Percentiles rank a stretch among this genome's conserved stretches.
These are phyloP conservation scores for Sphagnurus paluster DNA, from an alignment of 1,284 basidiomycete genomes.

Conservation along the genomic window DNA sequence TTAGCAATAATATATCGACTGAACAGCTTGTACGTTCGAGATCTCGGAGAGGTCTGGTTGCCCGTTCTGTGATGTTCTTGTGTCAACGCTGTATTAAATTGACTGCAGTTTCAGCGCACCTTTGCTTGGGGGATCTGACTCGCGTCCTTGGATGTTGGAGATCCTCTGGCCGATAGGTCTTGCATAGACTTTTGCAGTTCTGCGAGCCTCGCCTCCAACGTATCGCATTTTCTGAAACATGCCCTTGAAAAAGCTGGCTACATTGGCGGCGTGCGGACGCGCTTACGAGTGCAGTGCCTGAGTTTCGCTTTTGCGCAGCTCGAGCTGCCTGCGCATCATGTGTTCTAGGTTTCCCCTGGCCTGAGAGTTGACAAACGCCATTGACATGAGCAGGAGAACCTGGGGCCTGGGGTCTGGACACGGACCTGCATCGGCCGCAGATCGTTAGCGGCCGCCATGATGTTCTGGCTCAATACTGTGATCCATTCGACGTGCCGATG, in stretches of 20 bases:
- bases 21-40: too few relatives aligned
- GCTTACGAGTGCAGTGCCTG: constrained; percentile 60
- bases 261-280: neutral
- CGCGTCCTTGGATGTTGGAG: neutral
- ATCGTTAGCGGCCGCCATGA: constrained; percentile 82
- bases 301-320: constrained; percentile 69
- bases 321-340: constrained; percentile 76
- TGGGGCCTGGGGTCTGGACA: neutral
- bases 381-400: constrained; percentile 7
- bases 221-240: constrained; percentile 74
- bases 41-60: too few relatives aligned
- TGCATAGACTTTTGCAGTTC: constrained; percentile 47
- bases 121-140: neutral
- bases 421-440: constrained; percentile 75
- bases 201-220: constrained; percentile 58
- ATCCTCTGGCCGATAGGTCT: constrained; percentile 9
- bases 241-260: constrained; percentile 29
- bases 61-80: neutral
- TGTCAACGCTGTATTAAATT: neutral
- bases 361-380: constrained; percentile 41
- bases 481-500: constrained; percentile 74
- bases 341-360: constrained; percentile 70
- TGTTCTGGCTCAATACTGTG: constrained; percentile 69
- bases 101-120: neutral
- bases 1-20: too few relatives aligned